These are phyloP conservation scores for Halteria grandinella DNA, from an alignment of 73 alveolate species.

Conservation along the genomic window DNA sequence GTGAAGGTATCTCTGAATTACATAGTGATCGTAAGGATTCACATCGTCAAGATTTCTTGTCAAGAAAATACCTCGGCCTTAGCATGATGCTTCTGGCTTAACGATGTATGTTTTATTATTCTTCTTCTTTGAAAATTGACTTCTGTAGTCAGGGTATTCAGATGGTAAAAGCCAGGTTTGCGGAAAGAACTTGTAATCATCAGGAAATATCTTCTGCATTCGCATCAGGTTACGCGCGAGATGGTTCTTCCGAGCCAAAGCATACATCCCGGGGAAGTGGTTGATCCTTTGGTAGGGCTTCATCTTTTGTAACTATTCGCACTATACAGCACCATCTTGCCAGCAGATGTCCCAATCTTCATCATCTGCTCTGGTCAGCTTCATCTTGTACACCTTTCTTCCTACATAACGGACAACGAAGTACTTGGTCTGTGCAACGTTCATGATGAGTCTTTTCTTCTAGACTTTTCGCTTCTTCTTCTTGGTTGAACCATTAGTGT, in stretches of 20 bases:
- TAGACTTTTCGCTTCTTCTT: constrained; percentile 31
- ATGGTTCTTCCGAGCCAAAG: constrained; percentile 76
- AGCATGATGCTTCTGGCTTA: constrained; percentile 68
- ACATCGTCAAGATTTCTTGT: constrained; percentile 53
- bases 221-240: constrained; percentile 73
- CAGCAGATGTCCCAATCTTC: constrained; percentile 76
- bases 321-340: constrained; percentile 76
- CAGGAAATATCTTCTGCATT: constrained; percentile 78
- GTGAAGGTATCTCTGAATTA: constrained; percentile 27
- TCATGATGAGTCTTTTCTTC: constrained; percentile 56
- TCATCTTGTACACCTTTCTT: constrained; percentile 60
- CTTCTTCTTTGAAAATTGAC: constrained; percentile 16
- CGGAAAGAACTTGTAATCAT: constrained; percentile 71
- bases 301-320: constrained; percentile 70
- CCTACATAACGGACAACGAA: constrained; percentile 81
- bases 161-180: constrained; percentile 58
- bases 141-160: constrained; percentile 63
- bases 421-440: constrained; percentile 75
- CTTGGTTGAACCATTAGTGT: neutral
- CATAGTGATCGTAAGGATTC: constrained; percentile 54
- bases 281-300: constrained; percentile 64
- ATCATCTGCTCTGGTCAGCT: constrained; percentile 39
- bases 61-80: constrained; percentile 66
- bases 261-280: constrained; percentile 81
- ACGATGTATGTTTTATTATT: constrained; percentile 55